Evolutionary conservation across 208 protist genomes (phyloP), one percentile per base, ranked within the genome.

Genomic region (Acanthamoeba sp.): DNA sequence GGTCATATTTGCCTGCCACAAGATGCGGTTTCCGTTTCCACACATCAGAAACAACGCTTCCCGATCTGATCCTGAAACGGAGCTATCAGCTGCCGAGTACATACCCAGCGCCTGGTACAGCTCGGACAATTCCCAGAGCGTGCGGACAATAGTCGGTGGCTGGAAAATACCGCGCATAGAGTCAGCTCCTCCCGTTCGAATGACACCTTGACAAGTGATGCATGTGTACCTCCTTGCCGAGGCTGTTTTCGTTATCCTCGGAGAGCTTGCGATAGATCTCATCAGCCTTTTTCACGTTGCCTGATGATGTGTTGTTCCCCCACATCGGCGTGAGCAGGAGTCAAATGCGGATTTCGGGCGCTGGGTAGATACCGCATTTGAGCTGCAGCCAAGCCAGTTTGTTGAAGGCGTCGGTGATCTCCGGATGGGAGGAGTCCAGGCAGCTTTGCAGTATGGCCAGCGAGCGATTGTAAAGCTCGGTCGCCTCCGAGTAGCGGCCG

Each of bases 101-200:
- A 10, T 59, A 76, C 90, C 90, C 73, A 94, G 69, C 20, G 50
- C 71, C 40, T 94, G 90, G n/a, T 94, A 94, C 50, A 94, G 40
- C 45, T 94, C 90, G 0, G 90, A 55, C 40, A 94, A 52, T n/a
- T 94, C 90, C 57, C 57, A 69, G 22, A 94, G 57, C 45, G 69
- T 69, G 22, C 90, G 29, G 0, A 50, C 90, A 14, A 84, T 94
- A 14, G 36, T 69, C 20, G 90, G 90, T 9, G 45, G 69, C 52
- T 91, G 38, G 29, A 55, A 7, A 32, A 27, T 12, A 89, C 34
- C 66, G 32, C 10, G 22, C 27, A 69, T 1, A 24, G 3, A 18
- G 36, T 48, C 85, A 91, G 36, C 29, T n/a, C n/a, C n/a, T n/a
- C n/a, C n/a, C n/a, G n/a, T n/a, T n/a, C n/a, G n/a, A n/a, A n/a